Conservation (phyloP, 177 flowering plant species). For the Vitis hybrid region DNA sequence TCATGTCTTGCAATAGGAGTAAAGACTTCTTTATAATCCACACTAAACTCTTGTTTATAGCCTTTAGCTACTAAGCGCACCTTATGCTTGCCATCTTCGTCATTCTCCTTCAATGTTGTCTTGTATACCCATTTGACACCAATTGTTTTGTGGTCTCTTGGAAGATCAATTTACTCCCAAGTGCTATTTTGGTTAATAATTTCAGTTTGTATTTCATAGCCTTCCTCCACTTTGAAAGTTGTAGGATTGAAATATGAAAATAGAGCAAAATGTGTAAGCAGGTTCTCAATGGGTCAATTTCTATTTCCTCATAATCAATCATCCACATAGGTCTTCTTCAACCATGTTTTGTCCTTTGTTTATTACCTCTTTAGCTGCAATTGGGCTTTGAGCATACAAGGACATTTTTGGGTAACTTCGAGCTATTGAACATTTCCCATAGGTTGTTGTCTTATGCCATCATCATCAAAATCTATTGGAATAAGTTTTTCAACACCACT, state of each 20-base stretch:
- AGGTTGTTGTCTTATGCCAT: background rate
- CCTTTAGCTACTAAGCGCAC: background rate
- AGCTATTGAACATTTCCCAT: background rate
- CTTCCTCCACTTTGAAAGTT: slow-evolving; percentile 2
- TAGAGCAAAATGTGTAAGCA: background rate
- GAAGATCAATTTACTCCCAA: background rate
- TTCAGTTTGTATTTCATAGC: background rate
- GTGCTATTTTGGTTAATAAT: background rate
- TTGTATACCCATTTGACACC: slow-evolving; percentile 1
- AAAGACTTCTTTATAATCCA: background rate
- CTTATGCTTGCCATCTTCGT: background rate
- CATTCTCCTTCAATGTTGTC: background rate
- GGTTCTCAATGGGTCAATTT: background rate
- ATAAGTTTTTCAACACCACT: too few relatives aligned
- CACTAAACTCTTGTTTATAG: background rate
- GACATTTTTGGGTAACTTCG: background rate
- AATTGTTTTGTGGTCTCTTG: background rate
- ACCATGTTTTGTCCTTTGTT: too few relatives aligned
- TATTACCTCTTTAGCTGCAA: too few relatives aligned
- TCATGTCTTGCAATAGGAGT: background rate
- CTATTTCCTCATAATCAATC: background rate
- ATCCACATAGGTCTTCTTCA: background rate
- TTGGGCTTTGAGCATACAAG: background rate
- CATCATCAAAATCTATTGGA: background rate
- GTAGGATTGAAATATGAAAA: background rate